Percentiles rank a stretch among this genome's conserved stretches.
Evolutionary conservation across 768 basidiomycete genomes (phyloP).

Genomic region (Tulasnella sp.): DNA sequence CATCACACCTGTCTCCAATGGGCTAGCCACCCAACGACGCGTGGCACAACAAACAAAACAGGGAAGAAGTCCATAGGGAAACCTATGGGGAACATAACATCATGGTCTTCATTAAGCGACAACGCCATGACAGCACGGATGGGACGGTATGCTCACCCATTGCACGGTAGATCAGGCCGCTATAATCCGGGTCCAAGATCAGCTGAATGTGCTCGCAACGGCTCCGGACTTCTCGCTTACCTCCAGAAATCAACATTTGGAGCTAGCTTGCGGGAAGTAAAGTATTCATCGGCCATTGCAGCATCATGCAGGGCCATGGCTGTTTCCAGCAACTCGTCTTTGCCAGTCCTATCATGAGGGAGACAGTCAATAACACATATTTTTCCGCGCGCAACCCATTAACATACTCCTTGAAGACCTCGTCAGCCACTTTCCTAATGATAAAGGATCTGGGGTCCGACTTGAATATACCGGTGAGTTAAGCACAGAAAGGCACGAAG

Average conservation of each 20-base stretch:
- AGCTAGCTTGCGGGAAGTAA: constrained; percentile 62
- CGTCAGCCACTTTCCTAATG: constrained; percentile 78
- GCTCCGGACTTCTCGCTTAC: background rate
- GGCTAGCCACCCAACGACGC: constrained; percentile 86
- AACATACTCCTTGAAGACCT: constrained; percentile 79
- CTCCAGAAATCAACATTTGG: constrained; percentile 45
- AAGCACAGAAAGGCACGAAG: background rate
- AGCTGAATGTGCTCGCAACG: background rate
- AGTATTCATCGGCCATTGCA: constrained; percentile 85
- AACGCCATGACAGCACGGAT: no score
- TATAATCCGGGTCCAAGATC: constrained; percentile 23
- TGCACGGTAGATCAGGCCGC: constrained; percentile 79
- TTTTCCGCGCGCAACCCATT: background rate
- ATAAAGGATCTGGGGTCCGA: constrained; percentile 87
- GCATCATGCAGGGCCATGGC: constrained; percentile 81
- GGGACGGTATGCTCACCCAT: constrained; percentile 69
- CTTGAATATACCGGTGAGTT: constrained; percentile 26
- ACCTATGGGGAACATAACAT: no score
- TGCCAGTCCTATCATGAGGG: constrained; percentile 49
- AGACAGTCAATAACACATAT: background rate
- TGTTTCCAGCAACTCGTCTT: constrained; percentile 72
- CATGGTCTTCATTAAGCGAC: no score
- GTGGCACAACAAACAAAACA: constrained; percentile 81
- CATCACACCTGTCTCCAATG: constrained; percentile 80
- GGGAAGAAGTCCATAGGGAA: constrained; percentile 94